Base-by-base conservation (phyloP, 129 eudicot species). In the Pittosporum tobira region DNA sequence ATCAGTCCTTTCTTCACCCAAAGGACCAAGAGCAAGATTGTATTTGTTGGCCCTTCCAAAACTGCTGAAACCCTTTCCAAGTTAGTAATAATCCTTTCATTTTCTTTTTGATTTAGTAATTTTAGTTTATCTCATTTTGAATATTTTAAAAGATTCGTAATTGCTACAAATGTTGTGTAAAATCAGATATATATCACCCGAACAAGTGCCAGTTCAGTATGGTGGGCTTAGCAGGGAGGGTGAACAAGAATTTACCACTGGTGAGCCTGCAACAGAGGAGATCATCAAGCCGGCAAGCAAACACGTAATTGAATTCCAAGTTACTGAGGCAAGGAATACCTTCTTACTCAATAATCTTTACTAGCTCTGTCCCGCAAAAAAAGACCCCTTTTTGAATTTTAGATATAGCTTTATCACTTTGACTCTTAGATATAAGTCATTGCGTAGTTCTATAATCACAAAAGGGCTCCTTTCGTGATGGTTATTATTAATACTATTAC, bases 1-100 rank as follows among this genome's bases (percentile, higher is more conserved):
- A 74, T 91, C 59, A 86, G 76, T 48, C 85, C 96, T n/a, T 83
- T 87, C 76, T 76, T 91, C 60, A 86, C 98, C 4, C 90, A 78
- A 70, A 78, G 96, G 51, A 87, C 96, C 55, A 91, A 87, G 79
- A 91, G 98, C 81, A 91, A 91, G 81, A 78, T 91, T 72, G 90
- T 86, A 19, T 91, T 91, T 67, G 96, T 87, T 48, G 94, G 98
- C 4, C 90, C 94, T 11, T 75, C 98, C 15, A 91, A 70, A 61
- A 68, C 96, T 49, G 89, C 96, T 43, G 98, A 91, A 62, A 81
- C 87, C 48, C 94, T 91, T 48, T 83, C 83, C 83, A 86, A 78
- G 98, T 88, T 0, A 64, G 82, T 74, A 19, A 2, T 16, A 30
- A 3, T 67, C 31, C 30, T 0, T 48, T 47, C 23, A 57, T 29